Evolutionary conservation across 192 early-diverging fungal genomes (phyloP), one percentile per base, ranked within the genome.

Genomic region (Coemansia furcata): DNA sequence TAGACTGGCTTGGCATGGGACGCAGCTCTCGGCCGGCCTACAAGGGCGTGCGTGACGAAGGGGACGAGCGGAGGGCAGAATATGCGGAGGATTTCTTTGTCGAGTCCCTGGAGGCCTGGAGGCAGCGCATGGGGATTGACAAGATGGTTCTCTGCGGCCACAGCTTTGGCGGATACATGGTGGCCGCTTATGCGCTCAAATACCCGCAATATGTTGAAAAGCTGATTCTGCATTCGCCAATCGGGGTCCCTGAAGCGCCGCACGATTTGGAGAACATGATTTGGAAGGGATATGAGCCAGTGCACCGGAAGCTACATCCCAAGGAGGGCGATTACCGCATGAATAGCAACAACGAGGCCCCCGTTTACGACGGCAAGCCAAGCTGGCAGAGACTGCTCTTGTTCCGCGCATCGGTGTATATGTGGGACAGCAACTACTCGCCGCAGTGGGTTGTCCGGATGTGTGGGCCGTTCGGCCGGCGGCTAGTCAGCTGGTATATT

Each of bases 1-100:
- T 85, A 54, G 96, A 98, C 86, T 98, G 96, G 96, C 84, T 98
- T 3, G 95, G 96, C 14, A 96, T 94, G 93, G 96, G 91, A 36
- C 87, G 91, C 70, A 89, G 87, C 67, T 89, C 90, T 9, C 83
- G 94, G 15, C 91, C 93, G n/a, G 77, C 80, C 21, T 95, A 91
- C 70, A 72, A 67, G 11, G 79, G 86, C 62, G 67, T 63, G 55
- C 82, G 68, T 55, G 60, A 63, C 66, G 72, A 52, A 67, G 76
- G 69, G 9, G 73, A 82, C 69, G 77, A 89, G 60, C 69, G 60
- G 42, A 77, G 87, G 42, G 86, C 86, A 50, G 65, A 66, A 17
- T 47, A 70, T 67, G 86, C 93, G 0, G 94, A 97, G 74, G 67
- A 78, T 21, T 95, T 91, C 76, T 98, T 98, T 86, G 88, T 98